phyloP scores from a whole-genome alignment of 2,329 filamentous ascomycete genomes.

The Cladosporium sp. region DNA sequence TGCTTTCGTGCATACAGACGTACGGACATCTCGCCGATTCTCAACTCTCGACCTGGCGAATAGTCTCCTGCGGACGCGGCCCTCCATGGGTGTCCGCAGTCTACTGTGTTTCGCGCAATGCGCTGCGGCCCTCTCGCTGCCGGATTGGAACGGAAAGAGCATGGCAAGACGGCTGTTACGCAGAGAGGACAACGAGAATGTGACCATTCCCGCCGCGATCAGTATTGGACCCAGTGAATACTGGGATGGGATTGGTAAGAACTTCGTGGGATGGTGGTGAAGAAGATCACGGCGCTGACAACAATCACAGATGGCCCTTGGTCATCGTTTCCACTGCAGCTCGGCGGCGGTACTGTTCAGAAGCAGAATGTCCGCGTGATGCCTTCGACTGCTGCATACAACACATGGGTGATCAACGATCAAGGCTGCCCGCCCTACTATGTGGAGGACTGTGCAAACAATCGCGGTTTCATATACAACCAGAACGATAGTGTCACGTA shows the following conservation, averaged over 20 bases:
- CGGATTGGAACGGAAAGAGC: background rate
- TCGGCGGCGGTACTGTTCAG: constrained; percentile 24
- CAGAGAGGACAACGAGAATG: constrained; percentile 9
- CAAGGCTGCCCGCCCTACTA: constrained; percentile 27
- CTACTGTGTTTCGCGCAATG: constrained; percentile 4
- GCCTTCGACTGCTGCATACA: constrained; percentile 28
- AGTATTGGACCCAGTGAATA: constrained; percentile 33
- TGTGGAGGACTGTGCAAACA: constrained; percentile 25
- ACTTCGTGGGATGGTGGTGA: background rate
- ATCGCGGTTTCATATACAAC: constrained; percentile 42
- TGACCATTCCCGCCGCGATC: constrained; percentile 28
- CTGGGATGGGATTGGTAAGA: constrained; percentile 32
- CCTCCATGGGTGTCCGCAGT: background rate
- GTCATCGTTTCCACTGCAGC: constrained; percentile 35
- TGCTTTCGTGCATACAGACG: too few relatives aligned
- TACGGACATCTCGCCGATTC: too few relatives aligned
- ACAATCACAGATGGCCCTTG: constrained; percentile 27
- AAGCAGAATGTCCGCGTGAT: constrained; percentile 31
- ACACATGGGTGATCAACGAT: constrained; percentile 26
- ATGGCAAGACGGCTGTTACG: constrained; percentile 1
- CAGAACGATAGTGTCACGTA: constrained; percentile 53
- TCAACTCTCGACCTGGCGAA: background rate
- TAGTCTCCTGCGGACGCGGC: background rate
- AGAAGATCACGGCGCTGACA: background rate
- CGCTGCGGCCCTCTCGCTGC: constrained; percentile 7